Base-by-base conservation (phyloP, 768 basidiomycete genomes). In the Suillus cothurnatus region DNA sequence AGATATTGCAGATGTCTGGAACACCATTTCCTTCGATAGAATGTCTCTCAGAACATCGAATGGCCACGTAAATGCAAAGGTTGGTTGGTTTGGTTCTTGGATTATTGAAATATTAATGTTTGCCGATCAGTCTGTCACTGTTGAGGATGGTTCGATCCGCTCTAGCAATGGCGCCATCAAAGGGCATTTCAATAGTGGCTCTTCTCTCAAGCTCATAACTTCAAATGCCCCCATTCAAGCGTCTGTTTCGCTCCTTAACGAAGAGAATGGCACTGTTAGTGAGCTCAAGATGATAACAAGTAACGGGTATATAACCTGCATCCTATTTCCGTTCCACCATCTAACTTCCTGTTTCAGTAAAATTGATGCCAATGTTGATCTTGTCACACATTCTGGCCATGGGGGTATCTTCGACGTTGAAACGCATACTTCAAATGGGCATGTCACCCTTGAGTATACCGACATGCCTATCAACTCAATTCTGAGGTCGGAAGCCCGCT, bases 121-220 rank as follows among this genome's bases (percentile, higher is more conserved):
- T 63, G 3, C 2, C 19, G 9, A 45, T 19, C 28, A 84, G 84
- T 76, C 76, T 36, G 61, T 82, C 50, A 69, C 69, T n/a, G 75
- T 73, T 5, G 67, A 67, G 1, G 32, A 60, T 28, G 77, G 72
- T 7, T 36, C 53, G 14, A 69, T 83, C 60, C 60, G 65, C n/a
- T 83, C 83, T 2, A 68, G 77, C 7, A 87, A 85, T 58, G 80
- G 79, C n/a, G 70, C 67, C 9, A 85, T 89, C 39, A 68, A 66
- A 3, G 87, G 88, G 3, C 66, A 63, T 21, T 85, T 80, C 72
- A 78, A 78, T 32, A 73, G 76, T 4, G 70, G 74, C 17, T 72
- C 77, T 1, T 73, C 73, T 4, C 74, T 88, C 32, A 56, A 45
- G 12, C 65, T 84, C 31, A 32, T 49, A 21, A 79, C 78, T n/a